These are phyloP conservation scores for Byssoonygena ceratinophila DNA, from an alignment of 2,329 filamentous ascomycete species.

Conservation along the genomic window DNA sequence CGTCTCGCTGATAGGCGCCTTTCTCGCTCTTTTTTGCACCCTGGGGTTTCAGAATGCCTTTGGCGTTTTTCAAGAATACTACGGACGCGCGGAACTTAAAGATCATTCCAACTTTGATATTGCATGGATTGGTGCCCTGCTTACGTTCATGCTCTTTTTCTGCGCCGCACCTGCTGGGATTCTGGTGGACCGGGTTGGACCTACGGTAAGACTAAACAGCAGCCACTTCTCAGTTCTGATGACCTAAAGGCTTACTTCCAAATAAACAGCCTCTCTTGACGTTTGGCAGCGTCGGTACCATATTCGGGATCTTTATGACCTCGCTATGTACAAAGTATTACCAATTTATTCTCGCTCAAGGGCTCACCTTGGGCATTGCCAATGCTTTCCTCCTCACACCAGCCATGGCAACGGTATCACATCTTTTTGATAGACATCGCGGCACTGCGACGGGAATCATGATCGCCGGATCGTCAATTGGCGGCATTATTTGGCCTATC, in stretches of 20 bases:
- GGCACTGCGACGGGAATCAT: constrained; percentile 27
- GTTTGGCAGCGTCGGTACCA: constrained; percentile 21
- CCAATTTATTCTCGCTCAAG: constrained; percentile 34
- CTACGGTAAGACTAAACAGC: constrained; percentile 18
- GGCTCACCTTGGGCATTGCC: constrained; percentile 25
- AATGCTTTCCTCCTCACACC: constrained; percentile 26
- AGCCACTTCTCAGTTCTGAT: neutral
- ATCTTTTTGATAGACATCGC: constrained; percentile 24
- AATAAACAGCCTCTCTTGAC: constrained; percentile 18
- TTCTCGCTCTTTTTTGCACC: constrained; percentile 27
- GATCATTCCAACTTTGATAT: constrained; percentile 24
- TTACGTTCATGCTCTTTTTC: constrained; percentile 27
- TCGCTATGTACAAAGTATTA: constrained; percentile 30
- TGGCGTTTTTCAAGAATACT: constrained; percentile 30
- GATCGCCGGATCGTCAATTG: constrained; percentile 27
- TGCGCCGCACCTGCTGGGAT: constrained; percentile 23
- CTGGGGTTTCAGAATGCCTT: constrained; percentile 33
- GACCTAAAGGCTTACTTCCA: neutral
- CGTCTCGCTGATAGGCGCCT: constrained; percentile 25
- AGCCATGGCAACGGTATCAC: constrained; percentile 24
- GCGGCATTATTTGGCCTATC: constrained; percentile 31
- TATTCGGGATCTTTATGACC: constrained; percentile 31
- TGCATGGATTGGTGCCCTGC: constrained; percentile 28
- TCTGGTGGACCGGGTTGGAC: constrained; percentile 27
- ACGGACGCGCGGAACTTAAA: constrained; percentile 21